phyloP scores from a whole-genome alignment of 768 basidiomycete genomes.

The Atractiella rhizophila region DNA sequence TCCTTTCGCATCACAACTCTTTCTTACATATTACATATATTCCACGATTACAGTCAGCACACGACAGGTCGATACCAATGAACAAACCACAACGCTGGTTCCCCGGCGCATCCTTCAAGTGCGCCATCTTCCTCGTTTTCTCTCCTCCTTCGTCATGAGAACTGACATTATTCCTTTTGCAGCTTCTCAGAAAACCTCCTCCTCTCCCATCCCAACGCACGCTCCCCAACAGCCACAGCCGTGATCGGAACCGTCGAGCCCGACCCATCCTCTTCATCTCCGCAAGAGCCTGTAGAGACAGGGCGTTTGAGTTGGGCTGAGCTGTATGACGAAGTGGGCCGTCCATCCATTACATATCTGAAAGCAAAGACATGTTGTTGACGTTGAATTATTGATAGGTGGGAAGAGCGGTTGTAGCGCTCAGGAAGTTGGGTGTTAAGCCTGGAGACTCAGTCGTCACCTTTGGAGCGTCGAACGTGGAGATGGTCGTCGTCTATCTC shows the following conservation, averaged over 20 bases:
- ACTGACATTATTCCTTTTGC: background rate
- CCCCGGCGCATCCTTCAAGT: conserved; percentile 1
- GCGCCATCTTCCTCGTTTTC: background rate
- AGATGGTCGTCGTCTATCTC: conserved; percentile 2
- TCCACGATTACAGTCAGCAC: background rate
- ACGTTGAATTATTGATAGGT: no score
- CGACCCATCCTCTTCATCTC: background rate
- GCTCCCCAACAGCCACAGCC: background rate
- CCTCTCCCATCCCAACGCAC: background rate
- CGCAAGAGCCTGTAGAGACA: background rate
- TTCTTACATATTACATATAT: background rate
- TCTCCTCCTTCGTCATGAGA: background rate
- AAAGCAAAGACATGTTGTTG: no score
- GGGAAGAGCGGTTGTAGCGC: background rate
- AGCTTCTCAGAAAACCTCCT: background rate
- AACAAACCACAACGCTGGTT: conserved; percentile 1
- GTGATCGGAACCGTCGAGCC: conserved; percentile 1
- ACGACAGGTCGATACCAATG: background rate
- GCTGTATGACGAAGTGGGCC: conserved; percentile 1
- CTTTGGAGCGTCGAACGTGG: background rate
- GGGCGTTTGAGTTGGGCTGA: conserved; percentile 1
- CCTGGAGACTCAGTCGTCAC: conserved; percentile 1
- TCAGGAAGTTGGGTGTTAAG: background rate
- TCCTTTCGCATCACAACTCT: background rate
- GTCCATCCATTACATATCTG: no score